Evolutionary conservation across 2,329 filamentous ascomycete species (phyloP), one percentile per base, ranked within the genome.

Genomic region (Alternaria gansuensis): DNA sequence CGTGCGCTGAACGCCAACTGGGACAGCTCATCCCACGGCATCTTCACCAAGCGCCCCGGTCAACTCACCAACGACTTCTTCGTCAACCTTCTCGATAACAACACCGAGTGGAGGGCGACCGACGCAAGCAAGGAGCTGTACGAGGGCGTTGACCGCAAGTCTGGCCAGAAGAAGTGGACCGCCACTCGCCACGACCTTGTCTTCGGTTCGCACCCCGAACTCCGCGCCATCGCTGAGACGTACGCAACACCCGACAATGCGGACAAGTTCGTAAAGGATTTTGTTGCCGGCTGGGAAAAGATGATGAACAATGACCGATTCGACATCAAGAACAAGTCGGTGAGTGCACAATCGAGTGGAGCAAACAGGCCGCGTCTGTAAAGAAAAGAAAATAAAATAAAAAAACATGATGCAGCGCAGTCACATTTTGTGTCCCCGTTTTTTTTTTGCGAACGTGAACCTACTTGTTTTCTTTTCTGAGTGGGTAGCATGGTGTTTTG

Each of bases 21-120:
- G 63, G 89, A 93, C 67, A 87, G 87, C 40, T 91, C 89, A 0
- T 73, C 81, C 24, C 78, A 85, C 57, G 90, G 90, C 59, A 83
- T 93, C 57, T 82, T 93, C 71, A 93, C 90, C 56, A 82, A 83
- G 67, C 82, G 81, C 7, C 88, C 89, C 1, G 90, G 90, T 40
- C 78, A 85, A 67, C 82, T 93, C 69, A 90, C 87, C 72, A 92
- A 90, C 78, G 90, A 93, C 80, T 93, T 92, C 84, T 93, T 93
- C 72, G 84, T 91, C 77, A 92, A 93, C 80, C 82, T 93, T 2
- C 84, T 93, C 24, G 89, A 92, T 71, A 85, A 83, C 69, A 80
- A 78, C 76, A 90, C 84, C 6, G 81, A 78, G 23, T 93, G 90
- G 90, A 87, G 86, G 79, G 70, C 84, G 0, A 79, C 79, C 37